Percentiles rank a stretch among this genome's conserved stretches.
These are phyloP conservation scores for Pholiota conissans DNA, from an alignment of 768 basidiomycete genomes.

Conservation along the genomic window DNA sequence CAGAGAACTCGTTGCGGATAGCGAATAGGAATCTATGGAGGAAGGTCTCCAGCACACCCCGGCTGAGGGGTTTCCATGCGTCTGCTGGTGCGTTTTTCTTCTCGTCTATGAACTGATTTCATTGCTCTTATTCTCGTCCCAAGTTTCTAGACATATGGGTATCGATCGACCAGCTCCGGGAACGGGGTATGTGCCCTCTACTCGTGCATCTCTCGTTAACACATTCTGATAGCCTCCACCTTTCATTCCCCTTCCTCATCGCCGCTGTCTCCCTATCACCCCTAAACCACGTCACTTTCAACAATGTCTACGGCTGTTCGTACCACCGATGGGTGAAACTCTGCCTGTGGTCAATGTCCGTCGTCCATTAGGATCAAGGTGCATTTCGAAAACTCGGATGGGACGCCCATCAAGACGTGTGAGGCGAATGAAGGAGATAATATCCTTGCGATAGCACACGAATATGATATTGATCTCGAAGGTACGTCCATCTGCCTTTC, in stretches of 20 bases:
- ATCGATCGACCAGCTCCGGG: slow-evolving; percentile 2
- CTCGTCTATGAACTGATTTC: neutral
- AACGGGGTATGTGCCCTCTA: neutral
- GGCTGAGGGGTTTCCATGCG: slow-evolving; percentile 18
- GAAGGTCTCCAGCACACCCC: neutral
- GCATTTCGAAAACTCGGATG: slow-evolving; percentile 89
- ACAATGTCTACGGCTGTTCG: neutral
- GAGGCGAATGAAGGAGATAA: slow-evolving; percentile 96
- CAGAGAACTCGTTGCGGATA: neutral
- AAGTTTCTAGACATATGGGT: slow-evolving; percentile 13
- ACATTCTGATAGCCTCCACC: neutral
- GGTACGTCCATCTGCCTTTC: slow-evolving; percentile 45
- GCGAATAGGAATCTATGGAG: neutral
- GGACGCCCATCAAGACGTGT: slow-evolving; percentile 78
- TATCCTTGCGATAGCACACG: slow-evolving; percentile 86
- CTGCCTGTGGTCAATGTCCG: neutral
- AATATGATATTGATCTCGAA: slow-evolving; percentile 95
- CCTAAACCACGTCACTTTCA: neutral
- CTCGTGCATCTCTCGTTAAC: neutral
- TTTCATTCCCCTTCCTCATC: neutral
- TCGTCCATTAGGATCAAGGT: slow-evolving; percentile 70
- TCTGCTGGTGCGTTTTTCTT: slow-evolving; percentile 17
- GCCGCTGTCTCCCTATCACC: neutral
- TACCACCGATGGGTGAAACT: neutral
- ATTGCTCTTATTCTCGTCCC: neutral